Evolutionary conservation across 805 yeast genomes (phyloP).

Genomic region (Candida maltosa): DNA sequence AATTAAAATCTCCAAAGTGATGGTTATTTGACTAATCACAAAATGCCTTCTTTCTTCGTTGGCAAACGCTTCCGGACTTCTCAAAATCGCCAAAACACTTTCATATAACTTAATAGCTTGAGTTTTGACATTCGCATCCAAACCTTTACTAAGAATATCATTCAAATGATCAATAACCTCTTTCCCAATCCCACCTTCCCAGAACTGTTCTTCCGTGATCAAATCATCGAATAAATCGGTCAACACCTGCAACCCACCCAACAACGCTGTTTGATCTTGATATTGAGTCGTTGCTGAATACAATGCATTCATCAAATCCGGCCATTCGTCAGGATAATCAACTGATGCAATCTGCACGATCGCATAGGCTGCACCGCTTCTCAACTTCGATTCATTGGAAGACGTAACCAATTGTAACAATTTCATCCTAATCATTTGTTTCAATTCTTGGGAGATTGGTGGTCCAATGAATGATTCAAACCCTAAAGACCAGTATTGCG

Average conservation of each 20-base stretch:
- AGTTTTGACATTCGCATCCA: conserved; percentile 39
- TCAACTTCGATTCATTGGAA: conserved; percentile 52
- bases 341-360: conserved; percentile 81
- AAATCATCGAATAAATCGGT: conserved; percentile 83
- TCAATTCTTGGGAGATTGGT: conserved; percentile 52
- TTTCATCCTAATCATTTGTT: conserved; percentile 45
- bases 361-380: conserved; percentile 67
- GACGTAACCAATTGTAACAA: conserved; percentile 47
- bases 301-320: conserved; percentile 52
- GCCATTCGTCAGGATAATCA: conserved; percentile 97
- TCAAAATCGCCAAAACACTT: conserved; percentile 51
- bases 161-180: conserved; percentile 51
- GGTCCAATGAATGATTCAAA: conserved; percentile 73
- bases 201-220: conserved; percentile 82
- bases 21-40: conserved; percentile 24
- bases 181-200: conserved; percentile 66
- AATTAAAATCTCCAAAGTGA: conserved; percentile 15
- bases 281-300: conserved; percentile 38
- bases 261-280: conserved; percentile 25
- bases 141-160: conserved; percentile 29
- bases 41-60: conserved; percentile 32
- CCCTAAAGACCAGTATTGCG: conserved; percentile 79
- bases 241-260: conserved; percentile 59
- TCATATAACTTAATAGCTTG: conserved; percentile 44
- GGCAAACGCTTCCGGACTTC: conserved; percentile 45